Evolutionary conservation across 371 early-diverging fungal genomes (phyloP).

Genomic region (Phascolomyces articulosus): DNA sequence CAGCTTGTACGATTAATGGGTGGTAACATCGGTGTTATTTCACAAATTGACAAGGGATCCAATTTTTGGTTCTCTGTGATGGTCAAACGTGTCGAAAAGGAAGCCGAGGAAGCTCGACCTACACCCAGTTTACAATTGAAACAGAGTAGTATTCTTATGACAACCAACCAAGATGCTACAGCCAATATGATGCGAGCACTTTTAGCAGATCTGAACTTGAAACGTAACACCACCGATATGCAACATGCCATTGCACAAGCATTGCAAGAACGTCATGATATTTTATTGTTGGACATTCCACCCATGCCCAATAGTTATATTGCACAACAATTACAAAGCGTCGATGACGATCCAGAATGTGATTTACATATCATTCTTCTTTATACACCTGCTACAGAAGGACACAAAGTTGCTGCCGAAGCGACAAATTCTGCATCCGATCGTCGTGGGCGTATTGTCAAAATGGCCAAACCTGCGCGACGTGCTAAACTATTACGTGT

Average conservation of each 20-base stretch:
- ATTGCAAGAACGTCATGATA: constrained; percentile 40
- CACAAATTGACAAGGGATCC: constrained; percentile 54
- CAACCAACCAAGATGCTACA: constrained; percentile 35
- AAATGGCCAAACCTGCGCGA: constrained; percentile 63
- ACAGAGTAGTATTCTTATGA: constrained; percentile 38
- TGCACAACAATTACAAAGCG: constrained; percentile 44
- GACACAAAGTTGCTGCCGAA: constrained; percentile 45
- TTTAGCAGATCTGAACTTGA: constrained; percentile 31
- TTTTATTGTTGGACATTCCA: constrained; percentile 47
- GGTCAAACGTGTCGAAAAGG: constrained; percentile 30
- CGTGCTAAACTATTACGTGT: constrained; percentile 50
- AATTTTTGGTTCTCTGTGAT: constrained; percentile 62
- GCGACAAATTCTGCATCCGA: constrained; percentile 44
- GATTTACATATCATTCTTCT: constrained; percentile 46
- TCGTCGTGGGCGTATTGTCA: constrained; percentile 45
- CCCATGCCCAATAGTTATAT: constrained; percentile 40
- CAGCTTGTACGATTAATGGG: constrained; percentile 61
- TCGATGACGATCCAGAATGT: constrained; percentile 50
- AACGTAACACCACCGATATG: constrained; percentile 29
- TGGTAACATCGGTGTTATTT: constrained; percentile 57
- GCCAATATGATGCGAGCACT: constrained; percentile 43
- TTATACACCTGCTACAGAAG: constrained; percentile 50
- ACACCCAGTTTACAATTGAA: constrained; percentile 22
- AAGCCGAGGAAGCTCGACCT: constrained; percentile 15
- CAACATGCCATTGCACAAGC: constrained; percentile 47